Evolutionary conservation across 306 rosid genomes (phyloP), one percentile per base, ranked within the genome.

Genomic region (Dalbergia cochinchinensis): DNA sequence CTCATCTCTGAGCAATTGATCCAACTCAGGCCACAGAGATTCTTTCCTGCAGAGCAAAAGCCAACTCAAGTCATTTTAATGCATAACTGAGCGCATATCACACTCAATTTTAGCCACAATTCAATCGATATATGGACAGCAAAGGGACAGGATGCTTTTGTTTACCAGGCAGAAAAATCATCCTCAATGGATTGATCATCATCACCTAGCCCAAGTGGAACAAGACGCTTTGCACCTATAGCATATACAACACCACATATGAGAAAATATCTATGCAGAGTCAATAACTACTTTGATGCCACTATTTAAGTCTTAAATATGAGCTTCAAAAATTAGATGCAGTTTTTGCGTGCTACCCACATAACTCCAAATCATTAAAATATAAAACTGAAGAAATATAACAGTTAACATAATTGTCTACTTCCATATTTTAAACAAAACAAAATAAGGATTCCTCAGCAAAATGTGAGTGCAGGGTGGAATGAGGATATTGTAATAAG

Each of bases 151-250:
- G 50, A 79, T 11, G 41, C 31, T 26, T 69, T 50, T 76, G 33
- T 44, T 73, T 84, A 93, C 97, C 97, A 93, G 54, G 91, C 94
- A 87, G 90, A 41, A 84, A 93, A 93, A 83, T 93, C 97, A 79
- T 93, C 97, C 86, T 93, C 96, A 37, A 91, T 91, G 83, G 94
- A 89, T 81, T 93, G 96, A 77, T 93, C 97, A 81, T 93, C 97
- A 69, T 93, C 97, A 73, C 97, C 97, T 11, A 93, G 80, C 69
- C 97, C 97, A 81, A 85, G 54, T 0, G 91, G 78, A 87, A 93
- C 69, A 31, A 93, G 88, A 84, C 92, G 89, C 85, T 88, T 91
- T 54, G 91, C 97, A 74, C 94, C 97, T 93, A 80, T 20, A 14
- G 76, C 47, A 66, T 86, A 71, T 79, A 64, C 50, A 74, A 69